Percentiles rank a stretch among this genome's conserved stretches.
phyloP scores from a whole-genome alignment of 495 filamentous ascomycete genomes.

The Penicillium bovifimosum region DNA sequence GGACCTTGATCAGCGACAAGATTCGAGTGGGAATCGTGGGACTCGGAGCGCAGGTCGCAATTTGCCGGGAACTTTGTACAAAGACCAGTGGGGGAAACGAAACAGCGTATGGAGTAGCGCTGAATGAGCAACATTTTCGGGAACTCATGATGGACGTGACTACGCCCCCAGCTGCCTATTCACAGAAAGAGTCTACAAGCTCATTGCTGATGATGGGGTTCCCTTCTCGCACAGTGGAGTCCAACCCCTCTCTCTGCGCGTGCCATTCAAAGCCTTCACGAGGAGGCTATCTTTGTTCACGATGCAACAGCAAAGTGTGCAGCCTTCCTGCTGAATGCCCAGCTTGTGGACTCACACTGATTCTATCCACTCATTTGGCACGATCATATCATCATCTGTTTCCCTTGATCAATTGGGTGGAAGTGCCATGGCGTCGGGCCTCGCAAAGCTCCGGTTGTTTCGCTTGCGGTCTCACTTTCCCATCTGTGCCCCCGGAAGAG shows the following conservation, averaged over 20 bases:
- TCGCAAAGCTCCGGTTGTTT: constrained; percentile 39
- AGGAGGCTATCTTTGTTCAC: constrained; percentile 88
- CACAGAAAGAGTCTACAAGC: constrained; percentile 59
- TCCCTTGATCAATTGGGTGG: constrained; percentile 82
- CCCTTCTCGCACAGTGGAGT: constrained; percentile 80
- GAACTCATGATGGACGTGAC: constrained; percentile 86
- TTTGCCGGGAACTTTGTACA: constrained; percentile 82
- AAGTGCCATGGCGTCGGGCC: constrained; percentile 78
- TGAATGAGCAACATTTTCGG: constrained; percentile 83
- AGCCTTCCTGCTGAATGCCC: constrained; percentile 87
- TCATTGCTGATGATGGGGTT: constrained; percentile 97
- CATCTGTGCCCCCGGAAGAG: constrained; percentile 37
- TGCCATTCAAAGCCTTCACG: constrained; percentile 80
- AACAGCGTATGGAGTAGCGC: constrained; percentile 70
- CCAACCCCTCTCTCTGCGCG: constrained; percentile 71
- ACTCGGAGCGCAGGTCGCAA: constrained; percentile 82
- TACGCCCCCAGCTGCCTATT: constrained; percentile 76
- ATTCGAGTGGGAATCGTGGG: constrained; percentile 86
- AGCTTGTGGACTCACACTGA: constrained; percentile 84
- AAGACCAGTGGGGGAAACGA: constrained; percentile 79
- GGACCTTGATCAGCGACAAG: constrained; percentile 64
- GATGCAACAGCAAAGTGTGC: constrained; percentile 87
- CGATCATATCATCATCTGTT: constrained; percentile 95
- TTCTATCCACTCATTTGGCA: constrained; percentile 92
- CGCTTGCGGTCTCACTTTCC: constrained; percentile 50